phyloP scores from a whole-genome alignment of 345 rosid species.

The Theobroma cacao region DNA sequence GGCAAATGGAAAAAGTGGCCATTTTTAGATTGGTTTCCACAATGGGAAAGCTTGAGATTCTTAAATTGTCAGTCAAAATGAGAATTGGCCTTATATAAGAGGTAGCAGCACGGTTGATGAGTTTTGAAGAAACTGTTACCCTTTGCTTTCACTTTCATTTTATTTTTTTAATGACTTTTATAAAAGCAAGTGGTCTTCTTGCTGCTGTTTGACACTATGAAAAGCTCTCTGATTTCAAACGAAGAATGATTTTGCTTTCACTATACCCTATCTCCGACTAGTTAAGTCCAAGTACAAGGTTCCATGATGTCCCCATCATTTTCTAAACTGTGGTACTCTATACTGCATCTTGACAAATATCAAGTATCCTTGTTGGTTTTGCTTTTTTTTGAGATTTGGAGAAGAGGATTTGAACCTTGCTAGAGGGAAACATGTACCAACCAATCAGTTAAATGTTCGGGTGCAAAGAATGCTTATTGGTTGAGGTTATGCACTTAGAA shows the following conservation, averaged over 20 bases:
- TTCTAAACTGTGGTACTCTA: not conserved
- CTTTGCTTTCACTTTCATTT: not conserved
- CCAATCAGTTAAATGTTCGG: no score
- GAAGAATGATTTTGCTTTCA: slow-evolving; percentile 19
- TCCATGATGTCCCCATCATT: not conserved
- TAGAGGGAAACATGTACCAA: no score
- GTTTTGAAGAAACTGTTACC: not conserved
- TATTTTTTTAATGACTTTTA: not conserved
- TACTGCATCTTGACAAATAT: not conserved
- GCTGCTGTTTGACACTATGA: not conserved
- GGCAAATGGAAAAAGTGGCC: slow-evolving; percentile 2
- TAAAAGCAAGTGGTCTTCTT: not conserved
- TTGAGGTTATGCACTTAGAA: no score
- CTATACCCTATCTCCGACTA: not conserved
- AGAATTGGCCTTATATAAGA: not conserved
- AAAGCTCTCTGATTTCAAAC: not conserved
- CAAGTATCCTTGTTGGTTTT: not conserved
- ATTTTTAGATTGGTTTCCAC: not conserved
- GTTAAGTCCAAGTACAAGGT: not conserved
- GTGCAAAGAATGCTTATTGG: no score
- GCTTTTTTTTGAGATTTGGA: not conserved
- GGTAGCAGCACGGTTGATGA: not conserved
- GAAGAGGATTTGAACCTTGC: no score
- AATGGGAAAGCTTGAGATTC: not conserved
- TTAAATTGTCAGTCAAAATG: not conserved